These are phyloP conservation scores for Pholiota adiposa DNA, from an alignment of 1,284 basidiomycete species.

Conservation along the genomic window DNA sequence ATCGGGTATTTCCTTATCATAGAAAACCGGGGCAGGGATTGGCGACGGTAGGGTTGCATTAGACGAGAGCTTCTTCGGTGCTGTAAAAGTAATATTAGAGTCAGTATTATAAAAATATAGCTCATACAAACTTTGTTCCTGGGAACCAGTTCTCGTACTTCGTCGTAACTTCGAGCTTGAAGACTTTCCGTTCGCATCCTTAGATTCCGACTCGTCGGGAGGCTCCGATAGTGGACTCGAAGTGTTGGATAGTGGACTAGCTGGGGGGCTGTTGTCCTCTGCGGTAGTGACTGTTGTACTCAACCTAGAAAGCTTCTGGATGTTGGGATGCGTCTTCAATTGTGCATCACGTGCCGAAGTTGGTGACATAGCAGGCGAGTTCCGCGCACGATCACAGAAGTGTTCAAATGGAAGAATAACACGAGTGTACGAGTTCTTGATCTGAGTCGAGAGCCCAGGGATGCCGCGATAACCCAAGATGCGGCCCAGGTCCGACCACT, in stretches of 20 bases:
- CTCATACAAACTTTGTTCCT: slow-evolving; percentile 40
- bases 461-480: slow-evolving; percentile 83
- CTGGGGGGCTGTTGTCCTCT: slow-evolving; percentile 57
- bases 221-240: slow-evolving; percentile 82
- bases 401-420: slow-evolving; percentile 95
- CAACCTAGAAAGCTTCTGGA: slow-evolving; percentile 45
- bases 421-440: slow-evolving; percentile 88
- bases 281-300: slow-evolving; percentile 36
- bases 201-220: slow-evolving; percentile 70
- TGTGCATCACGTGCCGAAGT: slow-evolving; percentile 40
- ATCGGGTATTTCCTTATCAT: slow-evolving; percentile 49
- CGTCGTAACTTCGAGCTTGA: slow-evolving; percentile 42
- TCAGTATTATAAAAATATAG: slow-evolving; percentile 3
- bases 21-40: slow-evolving; percentile 48
- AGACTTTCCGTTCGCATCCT: slow-evolving; percentile 45
- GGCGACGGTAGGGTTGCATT: slow-evolving; percentile 35
- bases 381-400: slow-evolving; percentile 80
- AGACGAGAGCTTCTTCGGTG: slow-evolving; percentile 39
- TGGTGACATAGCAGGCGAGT: slow-evolving; percentile 55
- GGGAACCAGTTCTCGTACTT: slow-evolving; percentile 47
- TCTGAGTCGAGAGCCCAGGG: slow-evolving; percentile 82
- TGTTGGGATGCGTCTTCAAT: slow-evolving; percentile 43
- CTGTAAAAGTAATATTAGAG: slow-evolving; percentile 25
- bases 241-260: slow-evolving; percentile 71
- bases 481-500: slow-evolving; percentile 87